phyloP scores from a whole-genome alignment of 352 stramenopile genomes.

The Pythium oligandrum region DNA sequence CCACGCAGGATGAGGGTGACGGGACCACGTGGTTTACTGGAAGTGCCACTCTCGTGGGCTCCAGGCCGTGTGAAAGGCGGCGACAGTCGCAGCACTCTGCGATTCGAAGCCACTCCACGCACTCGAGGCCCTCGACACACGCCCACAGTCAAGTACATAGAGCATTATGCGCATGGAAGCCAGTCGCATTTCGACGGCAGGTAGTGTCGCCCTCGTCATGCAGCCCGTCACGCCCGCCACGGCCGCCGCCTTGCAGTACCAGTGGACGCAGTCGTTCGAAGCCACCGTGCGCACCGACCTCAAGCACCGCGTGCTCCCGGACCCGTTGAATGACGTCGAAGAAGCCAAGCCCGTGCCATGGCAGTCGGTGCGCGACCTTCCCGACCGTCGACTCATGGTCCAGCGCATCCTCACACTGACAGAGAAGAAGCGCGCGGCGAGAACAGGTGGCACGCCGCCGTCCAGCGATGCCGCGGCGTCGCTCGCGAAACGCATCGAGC shows the following conservation, averaged over 20 bases:
- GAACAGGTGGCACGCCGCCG: slow-evolving; percentile 10
- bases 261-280: slow-evolving; percentile 17
- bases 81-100: no score
- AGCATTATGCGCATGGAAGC: no score
- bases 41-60: no score
- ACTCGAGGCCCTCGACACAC: no score
- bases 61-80: no score
- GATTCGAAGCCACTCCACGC: no score
- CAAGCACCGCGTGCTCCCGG: slow-evolving; percentile 14
- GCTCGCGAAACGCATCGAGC: slow-evolving; percentile 69
- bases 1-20: no score
- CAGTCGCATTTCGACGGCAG: no score
- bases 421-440: slow-evolving; percentile 17
- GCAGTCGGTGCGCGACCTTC: slow-evolving; percentile 53
- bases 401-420: slow-evolving; percentile 68
- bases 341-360: slow-evolving; percentile 27
- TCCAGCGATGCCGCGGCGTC: slow-evolving; percentile 21
- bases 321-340: background rate
- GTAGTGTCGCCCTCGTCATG: background rate
- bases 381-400: slow-evolving; percentile 60
- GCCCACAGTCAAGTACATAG: no score
- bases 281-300: slow-evolving; percentile 13
- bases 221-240: slow-evolving; percentile 19
- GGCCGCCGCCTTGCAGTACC: slow-evolving; percentile 18
- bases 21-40: no score